Base-by-base conservation (phyloP, 805 yeast genomes). In the Vanderwaltozyma yarrowii region DNA sequence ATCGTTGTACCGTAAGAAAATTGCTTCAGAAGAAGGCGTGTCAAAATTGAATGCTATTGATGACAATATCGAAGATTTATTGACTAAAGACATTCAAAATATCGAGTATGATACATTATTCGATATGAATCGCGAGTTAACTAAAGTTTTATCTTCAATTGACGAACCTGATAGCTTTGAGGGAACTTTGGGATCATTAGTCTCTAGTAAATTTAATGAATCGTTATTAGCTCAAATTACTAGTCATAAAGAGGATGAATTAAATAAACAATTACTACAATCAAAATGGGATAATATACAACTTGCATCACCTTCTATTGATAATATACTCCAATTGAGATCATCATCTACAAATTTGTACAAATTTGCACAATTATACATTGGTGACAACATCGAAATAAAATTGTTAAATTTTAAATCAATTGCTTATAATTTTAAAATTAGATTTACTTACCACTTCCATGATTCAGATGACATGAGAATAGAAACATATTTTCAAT, bases 401-500 rank as follows among this genome's bases (percentile, higher is more conserved):
- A 36, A 32, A 17, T 23, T 41, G 6, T 73, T 78, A 77, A 77
- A 73, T 1, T 56, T 74, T 16, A 69, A 67, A 26, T 47, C 63
- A 0, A 50, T 75, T 8, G 54, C 76, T 1, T 57, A 64, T 20
- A 73, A 73, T 28, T 66, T 74, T 43, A 52, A 58, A 13, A 50
- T 64, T 6, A 63, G 79, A 36, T 76, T 76, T 50, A 62, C 70
- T 29, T 76, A 67, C 52, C 81, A 76, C 50, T 76, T 76, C 56
- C 66, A 67, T 39, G 53, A 60, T 5, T 40, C 61, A n/a, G 29
- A 70, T 8, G 38, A 69, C 65, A 33, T 50, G 16, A 80, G 74
- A 47, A 28, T 54, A 16, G 79, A 76, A 47, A 65, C 73, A 61
- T 73, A 76, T 24, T 65, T 73, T 42, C 60, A 59, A 16, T 76